phyloP scores from a whole-genome alignment of 2,329 filamentous ascomycete genomes.

The Didymella segeticola region DNA sequence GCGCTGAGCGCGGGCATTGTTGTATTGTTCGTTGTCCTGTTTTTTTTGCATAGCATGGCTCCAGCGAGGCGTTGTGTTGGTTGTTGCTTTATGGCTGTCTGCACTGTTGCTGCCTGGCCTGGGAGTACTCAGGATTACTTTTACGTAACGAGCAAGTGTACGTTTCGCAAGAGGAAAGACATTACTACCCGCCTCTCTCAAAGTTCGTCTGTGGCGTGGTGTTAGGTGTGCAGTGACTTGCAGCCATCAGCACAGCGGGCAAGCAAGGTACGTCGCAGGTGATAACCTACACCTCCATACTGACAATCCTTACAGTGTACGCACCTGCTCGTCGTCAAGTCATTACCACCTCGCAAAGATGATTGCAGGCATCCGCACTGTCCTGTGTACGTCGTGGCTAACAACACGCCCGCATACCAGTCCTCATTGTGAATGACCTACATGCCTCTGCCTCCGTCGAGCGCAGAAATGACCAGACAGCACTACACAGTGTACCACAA shows the following conservation, averaged over 20 bases:
- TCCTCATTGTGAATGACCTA: neutral
- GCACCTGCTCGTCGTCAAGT: neutral
- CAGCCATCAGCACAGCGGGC: neutral
- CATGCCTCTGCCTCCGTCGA: neutral
- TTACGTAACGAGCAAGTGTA: neutral
- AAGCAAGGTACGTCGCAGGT: neutral
- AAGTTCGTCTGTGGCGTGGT: neutral
- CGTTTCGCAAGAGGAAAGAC: neutral
- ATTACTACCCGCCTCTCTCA: neutral
- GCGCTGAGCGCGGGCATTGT: neutral
- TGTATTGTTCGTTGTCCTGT: neutral
- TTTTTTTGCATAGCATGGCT: conserved; percentile 6
- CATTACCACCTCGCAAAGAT: too few relatives aligned
- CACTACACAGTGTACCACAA: too few relatives aligned
- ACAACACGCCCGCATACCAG: neutral
- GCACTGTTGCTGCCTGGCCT: neutral
- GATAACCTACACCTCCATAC: neutral
- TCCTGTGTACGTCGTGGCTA: neutral
- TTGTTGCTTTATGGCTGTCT: neutral
- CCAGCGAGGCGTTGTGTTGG: conserved; percentile 13
- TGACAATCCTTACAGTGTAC: neutral
- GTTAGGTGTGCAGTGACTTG: neutral
- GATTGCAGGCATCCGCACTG: neutral
- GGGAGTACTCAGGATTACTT: conserved; percentile 1
- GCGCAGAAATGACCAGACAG: too few relatives aligned